Percentiles rank a stretch among this genome's conserved stretches.
Conservation (phyloP, 2,329 filamentous ascomycete genomes). For the Fusarium sp. region DNA sequence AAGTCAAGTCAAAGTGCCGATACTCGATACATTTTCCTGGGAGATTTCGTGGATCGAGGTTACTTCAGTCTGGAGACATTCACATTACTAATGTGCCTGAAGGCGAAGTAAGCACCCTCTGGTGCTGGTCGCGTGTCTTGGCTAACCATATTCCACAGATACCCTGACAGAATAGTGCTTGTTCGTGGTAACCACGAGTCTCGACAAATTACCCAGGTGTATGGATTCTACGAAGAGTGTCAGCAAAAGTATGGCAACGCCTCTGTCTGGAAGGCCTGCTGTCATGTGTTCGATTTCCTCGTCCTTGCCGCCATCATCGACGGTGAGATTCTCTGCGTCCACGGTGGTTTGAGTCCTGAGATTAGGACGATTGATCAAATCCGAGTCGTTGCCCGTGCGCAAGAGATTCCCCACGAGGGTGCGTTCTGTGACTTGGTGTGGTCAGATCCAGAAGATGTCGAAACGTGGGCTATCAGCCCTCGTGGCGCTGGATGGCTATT, state of each 20-base stretch:
- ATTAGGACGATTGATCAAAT: conserved; percentile 99
- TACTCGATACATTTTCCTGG: conserved; percentile 70
- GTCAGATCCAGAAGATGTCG: conserved; percentile 96
- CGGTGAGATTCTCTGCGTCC: conserved; percentile 97
- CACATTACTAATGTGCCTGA: conserved; percentile 94
- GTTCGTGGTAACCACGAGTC: conserved; percentile 99
- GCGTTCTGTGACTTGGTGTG: conserved; percentile 98
- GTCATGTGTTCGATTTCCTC: conserved; percentile 98
- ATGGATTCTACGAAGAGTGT: conserved; percentile 99
- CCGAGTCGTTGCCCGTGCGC: conserved; percentile 95
- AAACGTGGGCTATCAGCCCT: conserved; percentile 95
- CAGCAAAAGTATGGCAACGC: conserved; percentile 98
- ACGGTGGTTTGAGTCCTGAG: conserved; percentile 87
- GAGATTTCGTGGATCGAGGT: conserved; percentile 96
- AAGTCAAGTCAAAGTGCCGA: conserved; percentile 59
- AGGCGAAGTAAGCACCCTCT: conserved; percentile 65
- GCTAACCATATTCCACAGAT: conserved; percentile 63
- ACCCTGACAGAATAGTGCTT: conserved; percentile 92
- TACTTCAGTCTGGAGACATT: conserved; percentile 99
- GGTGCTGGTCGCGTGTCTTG: neutral
- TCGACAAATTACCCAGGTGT: conserved; percentile 96
- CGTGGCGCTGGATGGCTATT: conserved; percentile 98
- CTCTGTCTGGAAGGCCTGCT: conserved; percentile 99
- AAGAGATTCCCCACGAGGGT: conserved; percentile 97
- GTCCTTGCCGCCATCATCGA: conserved; percentile 97